These are phyloP conservation scores for Tricholoma furcatifolium DNA, from an alignment of 768 basidiomycete species.

Conservation along the genomic window DNA sequence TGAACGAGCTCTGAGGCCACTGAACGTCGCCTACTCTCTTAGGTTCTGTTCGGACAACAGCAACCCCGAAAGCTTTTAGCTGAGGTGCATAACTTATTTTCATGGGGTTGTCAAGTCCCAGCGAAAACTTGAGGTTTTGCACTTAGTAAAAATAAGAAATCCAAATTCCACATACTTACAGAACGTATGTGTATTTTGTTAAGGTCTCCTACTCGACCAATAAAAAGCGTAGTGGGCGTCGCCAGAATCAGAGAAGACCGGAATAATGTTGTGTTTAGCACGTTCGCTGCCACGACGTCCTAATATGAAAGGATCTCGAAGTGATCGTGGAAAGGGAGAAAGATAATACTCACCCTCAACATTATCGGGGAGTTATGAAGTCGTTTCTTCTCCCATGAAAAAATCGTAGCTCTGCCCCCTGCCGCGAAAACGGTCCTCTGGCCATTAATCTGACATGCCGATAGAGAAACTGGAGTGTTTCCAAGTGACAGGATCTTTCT, in stretches of 20 bases:
- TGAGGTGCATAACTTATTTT: conserved; percentile 59
- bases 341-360: conserved; percentile 48
- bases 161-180: conserved; percentile 36
- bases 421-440: conserved; percentile 64
- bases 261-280: conserved; percentile 48
- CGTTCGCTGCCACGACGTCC: conserved; percentile 53
- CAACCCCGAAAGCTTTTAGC: conserved; percentile 63
- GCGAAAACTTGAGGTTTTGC: conserved; percentile 47
- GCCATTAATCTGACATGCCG: conserved; percentile 52
- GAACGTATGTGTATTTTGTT: conserved; percentile 82
- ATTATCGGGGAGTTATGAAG: conserved; percentile 69
- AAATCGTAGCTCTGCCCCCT: conserved; percentile 65
- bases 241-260: conserved; percentile 58
- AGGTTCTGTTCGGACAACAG: conserved; percentile 55
- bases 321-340: not conserved
- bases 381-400: conserved; percentile 66
- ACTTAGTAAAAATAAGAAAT: conserved; percentile 2
- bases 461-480: conserved; percentile 60
- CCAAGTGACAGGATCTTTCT: conserved; percentile 67
- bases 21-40: conserved; percentile 51
- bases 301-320: conserved; percentile 15
- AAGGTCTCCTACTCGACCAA: conserved; percentile 66
- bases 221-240: conserved; percentile 49
- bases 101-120: conserved; percentile 73
- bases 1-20: conserved; percentile 52